Conservation (phyloP, 352 stramenopile genomes). For the Globisporangium cystogenes region DNA sequence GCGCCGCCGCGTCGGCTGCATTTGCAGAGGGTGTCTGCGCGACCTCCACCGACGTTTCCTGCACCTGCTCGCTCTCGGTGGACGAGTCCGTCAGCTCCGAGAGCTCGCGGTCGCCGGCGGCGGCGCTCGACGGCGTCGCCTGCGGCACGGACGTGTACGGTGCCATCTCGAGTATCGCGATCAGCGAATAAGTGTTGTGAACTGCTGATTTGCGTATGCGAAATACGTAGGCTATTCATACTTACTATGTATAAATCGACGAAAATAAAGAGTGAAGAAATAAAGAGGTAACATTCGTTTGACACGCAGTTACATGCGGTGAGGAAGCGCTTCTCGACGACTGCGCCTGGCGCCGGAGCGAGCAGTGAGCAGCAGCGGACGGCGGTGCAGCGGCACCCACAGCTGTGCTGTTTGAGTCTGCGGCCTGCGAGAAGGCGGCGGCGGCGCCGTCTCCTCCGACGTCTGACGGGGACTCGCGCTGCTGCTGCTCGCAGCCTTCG, state of each 20-base stretch:
- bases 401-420: conserved; percentile 2
- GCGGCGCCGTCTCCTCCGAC: too few species aligned
- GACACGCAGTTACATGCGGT: too few species aligned
- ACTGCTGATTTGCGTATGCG: too few species aligned
- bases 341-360: background rate
- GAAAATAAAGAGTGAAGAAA: too few species aligned
- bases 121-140: conserved; percentile 3
- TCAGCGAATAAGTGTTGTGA: background rate
- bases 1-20: background rate
- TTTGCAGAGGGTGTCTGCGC: too few species aligned
- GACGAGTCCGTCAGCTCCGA: background rate
- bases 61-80: conserved; percentile 6
- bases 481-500: conserved; percentile 1
- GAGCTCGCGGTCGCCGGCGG: background rate
- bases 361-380: background rate
- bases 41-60: background rate
- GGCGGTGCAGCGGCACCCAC: conserved; percentile 25
- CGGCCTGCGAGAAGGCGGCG: background rate
- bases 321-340: background rate
- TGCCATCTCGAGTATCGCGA: background rate
- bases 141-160: conserved; percentile 6
- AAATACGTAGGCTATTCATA: too few species aligned
- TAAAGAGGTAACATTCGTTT: too few species aligned
- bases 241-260: too few species aligned
- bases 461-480: background rate